Evolutionary conservation across 164 flowering plant genomes (phyloP).

Genomic region (Stephania yunnanensis): DNA sequence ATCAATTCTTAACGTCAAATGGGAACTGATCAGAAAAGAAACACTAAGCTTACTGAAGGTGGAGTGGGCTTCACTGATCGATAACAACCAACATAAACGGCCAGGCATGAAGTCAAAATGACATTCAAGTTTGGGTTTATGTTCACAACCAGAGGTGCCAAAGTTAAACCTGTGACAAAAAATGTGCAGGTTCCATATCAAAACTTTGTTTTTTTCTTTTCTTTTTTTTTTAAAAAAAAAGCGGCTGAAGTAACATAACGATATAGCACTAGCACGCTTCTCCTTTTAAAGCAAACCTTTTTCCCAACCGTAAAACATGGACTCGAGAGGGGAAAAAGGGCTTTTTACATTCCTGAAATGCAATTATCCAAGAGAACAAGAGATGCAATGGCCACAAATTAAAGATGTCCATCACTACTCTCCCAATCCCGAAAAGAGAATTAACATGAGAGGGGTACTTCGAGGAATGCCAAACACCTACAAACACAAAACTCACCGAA

Average conservation of each 20-base stretch:
- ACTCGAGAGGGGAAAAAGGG: background rate
- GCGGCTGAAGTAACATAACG: background rate
- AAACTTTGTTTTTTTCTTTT: background rate
- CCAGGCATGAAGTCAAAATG: constrained; percentile 80
- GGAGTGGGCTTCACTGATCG: constrained; percentile 97
- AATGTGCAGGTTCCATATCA: background rate
- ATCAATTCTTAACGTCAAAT: background rate
- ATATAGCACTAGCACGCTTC: too few species aligned
- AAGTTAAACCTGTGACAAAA: constrained; percentile 58
- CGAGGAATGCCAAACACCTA: background rate
- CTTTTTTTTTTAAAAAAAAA: background rate
- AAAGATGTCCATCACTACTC: too few species aligned
- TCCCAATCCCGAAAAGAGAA: too few species aligned
- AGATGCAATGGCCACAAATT: too few species aligned
- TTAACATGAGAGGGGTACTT: background rate
- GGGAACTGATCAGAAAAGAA: background rate
- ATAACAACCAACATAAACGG: constrained; percentile 89
- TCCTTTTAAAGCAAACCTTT: background rate
- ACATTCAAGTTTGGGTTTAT: constrained; percentile 93
- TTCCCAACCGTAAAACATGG: background rate
- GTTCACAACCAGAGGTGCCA: constrained; percentile 85
- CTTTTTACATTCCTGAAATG: background rate
- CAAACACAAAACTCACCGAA: background rate
- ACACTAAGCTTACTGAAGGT: constrained; percentile 62
- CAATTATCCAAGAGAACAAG: background rate